phyloP scores from a whole-genome alignment of 202 grass and related monocot species.

The Cymbopogon flexuosus region DNA sequence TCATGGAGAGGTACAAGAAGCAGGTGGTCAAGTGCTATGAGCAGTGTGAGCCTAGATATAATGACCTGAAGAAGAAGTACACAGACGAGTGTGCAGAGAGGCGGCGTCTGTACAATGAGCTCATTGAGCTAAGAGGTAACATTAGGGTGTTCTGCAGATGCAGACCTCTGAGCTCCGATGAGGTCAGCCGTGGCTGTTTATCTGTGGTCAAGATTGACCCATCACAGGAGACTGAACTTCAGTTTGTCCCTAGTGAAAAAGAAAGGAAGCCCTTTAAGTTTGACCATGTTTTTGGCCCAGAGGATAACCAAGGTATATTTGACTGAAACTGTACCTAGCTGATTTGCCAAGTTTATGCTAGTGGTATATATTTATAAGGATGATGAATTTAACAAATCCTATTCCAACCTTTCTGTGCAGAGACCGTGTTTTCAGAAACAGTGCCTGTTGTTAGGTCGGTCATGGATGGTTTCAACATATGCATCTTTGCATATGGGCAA shows the following conservation, averaged over 20 bases:
- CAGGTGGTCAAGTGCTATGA: conserved; percentile 46
- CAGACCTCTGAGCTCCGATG: conserved; percentile 62
- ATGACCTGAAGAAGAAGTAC: conserved; percentile 75
- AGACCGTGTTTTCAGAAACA: conserved; percentile 69
- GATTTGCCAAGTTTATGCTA: not conserved
- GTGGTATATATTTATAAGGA: not conserved
- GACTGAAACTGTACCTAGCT: not conserved
- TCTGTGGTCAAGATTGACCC: conserved; percentile 58
- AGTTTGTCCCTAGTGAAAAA: conserved; percentile 52
- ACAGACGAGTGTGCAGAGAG: conserved; percentile 47
- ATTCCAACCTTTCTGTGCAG: conserved; percentile 45
- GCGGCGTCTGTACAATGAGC: conserved; percentile 64
- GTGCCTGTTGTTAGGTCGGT: conserved; percentile 74
- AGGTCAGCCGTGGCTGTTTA: conserved; percentile 53
- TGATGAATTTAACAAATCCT: conserved; percentile 4
- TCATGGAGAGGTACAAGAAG: conserved; percentile 46
- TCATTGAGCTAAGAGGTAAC: conserved; percentile 86
- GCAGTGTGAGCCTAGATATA: conserved; percentile 54
- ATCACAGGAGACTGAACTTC: conserved; percentile 59
- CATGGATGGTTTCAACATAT: conserved; percentile 91
- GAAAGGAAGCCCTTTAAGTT: conserved; percentile 73
- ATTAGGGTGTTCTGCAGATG: conserved; percentile 90
- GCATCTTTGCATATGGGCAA: conserved; percentile 95
- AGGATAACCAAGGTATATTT: conserved; percentile 64
- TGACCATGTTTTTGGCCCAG: conserved; percentile 70